Conservation (phyloP, 2,329 filamentous ascomycete genomes). For the Pyrenochaeta sp. region DNA sequence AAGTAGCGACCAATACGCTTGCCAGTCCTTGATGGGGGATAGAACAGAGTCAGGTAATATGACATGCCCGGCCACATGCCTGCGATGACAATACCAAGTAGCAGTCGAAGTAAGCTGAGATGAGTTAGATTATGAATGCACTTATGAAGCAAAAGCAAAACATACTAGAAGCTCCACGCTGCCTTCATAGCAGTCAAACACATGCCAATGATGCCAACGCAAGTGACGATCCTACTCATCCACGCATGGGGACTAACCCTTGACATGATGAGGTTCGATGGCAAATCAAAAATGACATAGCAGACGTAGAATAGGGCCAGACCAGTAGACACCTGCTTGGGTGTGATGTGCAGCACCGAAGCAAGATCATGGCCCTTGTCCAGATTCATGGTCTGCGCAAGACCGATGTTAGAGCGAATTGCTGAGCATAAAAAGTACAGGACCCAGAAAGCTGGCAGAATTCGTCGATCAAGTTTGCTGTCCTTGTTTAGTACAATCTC, state of each 20-base stretch:
- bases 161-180: slow-evolving; percentile 83
- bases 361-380: slow-evolving; percentile 75
- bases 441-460: slow-evolving; percentile 80
- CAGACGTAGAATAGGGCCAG: slow-evolving; percentile 90
- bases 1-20: slow-evolving; percentile 92
- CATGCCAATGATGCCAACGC: slow-evolving; percentile 81
- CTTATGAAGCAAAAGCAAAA: slow-evolving; percentile 10
- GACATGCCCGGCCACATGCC: slow-evolving; percentile 97
- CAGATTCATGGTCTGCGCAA: slow-evolving; percentile 93
- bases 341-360: slow-evolving; percentile 70
- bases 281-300: slow-evolving; percentile 88
- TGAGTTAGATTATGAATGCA: background rate
- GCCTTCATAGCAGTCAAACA: slow-evolving; percentile 83
- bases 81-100: slow-evolving; percentile 86
- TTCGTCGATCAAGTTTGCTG: slow-evolving; percentile 65
- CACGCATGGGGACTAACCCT: slow-evolving; percentile 83
- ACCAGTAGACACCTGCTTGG: slow-evolving; percentile 82
- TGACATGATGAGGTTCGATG: slow-evolving; percentile 89
- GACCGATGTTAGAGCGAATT: slow-evolving; percentile 88
- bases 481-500: slow-evolving; percentile 11
- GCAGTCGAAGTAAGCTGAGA: slow-evolving; percentile 73
- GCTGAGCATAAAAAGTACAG: slow-evolving; percentile 93
- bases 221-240: slow-evolving; percentile 91
- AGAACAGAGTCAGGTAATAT: slow-evolving; percentile 90
- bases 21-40: slow-evolving; percentile 83